Base-by-base conservation (phyloP, 768 basidiomycete genomes). In the Asterophora lycoperdoides region DNA sequence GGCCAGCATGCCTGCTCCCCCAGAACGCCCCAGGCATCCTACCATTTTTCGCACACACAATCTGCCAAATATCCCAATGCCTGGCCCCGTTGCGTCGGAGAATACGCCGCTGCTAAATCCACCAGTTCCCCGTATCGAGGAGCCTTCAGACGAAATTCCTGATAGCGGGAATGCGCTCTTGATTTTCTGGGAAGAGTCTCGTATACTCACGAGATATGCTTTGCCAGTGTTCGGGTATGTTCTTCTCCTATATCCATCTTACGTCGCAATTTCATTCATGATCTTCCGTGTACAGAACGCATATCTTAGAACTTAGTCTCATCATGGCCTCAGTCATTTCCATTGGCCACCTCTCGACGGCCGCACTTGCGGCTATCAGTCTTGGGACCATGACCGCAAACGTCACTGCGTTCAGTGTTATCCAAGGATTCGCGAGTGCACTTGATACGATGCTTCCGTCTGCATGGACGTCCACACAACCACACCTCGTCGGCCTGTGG, bases 381-480 rank as follows among this genome's bases (percentile, higher is more conserved):
- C 67, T 89, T 9, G 85, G 79, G 2, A 82, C 80, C 9, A 86
- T 89, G 84, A 86, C 85, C 0, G 82, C 81, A 15, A 79, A 76
- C 44, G 81, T 84, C 9, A 83, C 88, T 1, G 86, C 80, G 1
- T 86, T 86, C 56, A 87, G 84, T 54, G 84, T 95, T 46, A 70
- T 93, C 5, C 86, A 87, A 55, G 92, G 92, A 15, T 80, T 95
- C 46, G 72, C 81, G 7, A 89, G 86, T 41, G 84, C 91, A 0
- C 80, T 99, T 15, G 96, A 99, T 64, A 94, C 94, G 0, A 78
- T 99, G 58, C 80, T 97, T 8, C 95, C 96, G 1, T 82, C 90
- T 33, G 93, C 95, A 13, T 99, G 90, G 93, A 94, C 96, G 0
- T 93, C 92, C 3, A 62, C 83, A 1, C 82, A 85, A 26, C 95